These are phyloP conservation scores for Tolypocladium ophioglossoides DNA, from an alignment of 2,329 filamentous ascomycete genomes.

Conservation along the genomic window DNA sequence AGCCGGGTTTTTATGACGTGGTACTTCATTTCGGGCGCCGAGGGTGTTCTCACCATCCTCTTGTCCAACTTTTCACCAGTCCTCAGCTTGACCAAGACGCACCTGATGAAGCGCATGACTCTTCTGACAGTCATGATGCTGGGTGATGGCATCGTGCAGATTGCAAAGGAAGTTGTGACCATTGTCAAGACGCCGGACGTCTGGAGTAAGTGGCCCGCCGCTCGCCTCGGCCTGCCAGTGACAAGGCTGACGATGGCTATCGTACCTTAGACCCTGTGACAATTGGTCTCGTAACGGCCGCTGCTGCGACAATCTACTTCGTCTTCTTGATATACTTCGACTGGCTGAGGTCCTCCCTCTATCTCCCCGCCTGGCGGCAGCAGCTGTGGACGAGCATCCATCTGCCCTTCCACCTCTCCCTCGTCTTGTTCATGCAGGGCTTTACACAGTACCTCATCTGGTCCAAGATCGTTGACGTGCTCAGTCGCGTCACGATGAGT, in stretches of 20 bases:
- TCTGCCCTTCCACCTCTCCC: slow-evolving; percentile 52
- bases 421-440: slow-evolving; percentile 55
- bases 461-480: slow-evolving; percentile 26
- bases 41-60: slow-evolving; percentile 39
- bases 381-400: slow-evolving; percentile 48
- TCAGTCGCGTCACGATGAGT: slow-evolving; percentile 9
- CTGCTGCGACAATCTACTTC: slow-evolving; percentile 30
- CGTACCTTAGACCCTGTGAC: slow-evolving; percentile 19
- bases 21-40: slow-evolving; percentile 44
- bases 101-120: slow-evolving; percentile 53
- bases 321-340: slow-evolving; percentile 42
- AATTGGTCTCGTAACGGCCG: slow-evolving; percentile 29
- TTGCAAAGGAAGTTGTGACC: slow-evolving; percentile 39
- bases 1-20: slow-evolving; percentile 29
- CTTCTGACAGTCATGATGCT: slow-evolving; percentile 56
- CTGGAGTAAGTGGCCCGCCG: slow-evolving; percentile 21
- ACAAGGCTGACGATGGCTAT: slow-evolving; percentile 4
- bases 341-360: slow-evolving; percentile 50
- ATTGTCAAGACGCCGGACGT: slow-evolving; percentile 30
- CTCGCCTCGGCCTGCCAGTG: fast-evolving
- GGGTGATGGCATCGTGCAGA: slow-evolving; percentile 54
- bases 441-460: slow-evolving; percentile 44
- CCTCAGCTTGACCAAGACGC: slow-evolving; percentile 50
- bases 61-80: slow-evolving; percentile 44
- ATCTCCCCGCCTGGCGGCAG: slow-evolving; percentile 46